Evolutionary conservation across 2,329 filamentous ascomycete species (phyloP), one percentile per base, ranked within the genome.

Genomic region (Colletotrichum cordylinicola): DNA sequence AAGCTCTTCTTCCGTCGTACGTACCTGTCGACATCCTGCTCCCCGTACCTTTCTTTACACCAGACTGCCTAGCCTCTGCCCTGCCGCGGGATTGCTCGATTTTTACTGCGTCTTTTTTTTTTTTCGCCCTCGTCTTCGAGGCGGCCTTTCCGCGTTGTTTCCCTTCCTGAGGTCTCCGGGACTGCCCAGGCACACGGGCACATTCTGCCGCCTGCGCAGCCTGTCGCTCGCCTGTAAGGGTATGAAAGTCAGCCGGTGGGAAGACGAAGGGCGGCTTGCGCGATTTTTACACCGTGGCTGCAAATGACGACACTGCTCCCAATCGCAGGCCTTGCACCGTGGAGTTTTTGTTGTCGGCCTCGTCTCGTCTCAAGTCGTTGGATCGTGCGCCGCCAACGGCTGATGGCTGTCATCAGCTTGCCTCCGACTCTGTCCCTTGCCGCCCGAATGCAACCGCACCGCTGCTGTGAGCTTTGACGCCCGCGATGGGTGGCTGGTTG

Each of bases 291-390:
- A 43, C 74, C 43, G 35, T 56, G 43, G 64, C 64, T 74, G 48
- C 74, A 48, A 72, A 76, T 73, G 64, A 69, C 74, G 74, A 74
- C 74, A 76, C 70, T 68, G 64, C 43, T 69, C 48, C 37, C 43
- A 18, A 56, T 56, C 29, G 21, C 18, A 56, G 21, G 29, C 58
- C 35, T 35, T 43, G 43, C 43, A 52, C 73, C 56, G 27, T 64
- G 31, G 13, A 27, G 31, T 56, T 37, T 65, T 66, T 37, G 67
- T 66, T 55, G 62, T 67, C 62, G 37, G 31, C 67, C 67, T 69
- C 21, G 55, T 35, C 68, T 72, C 55, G 56, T 31, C 64, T 75
- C 70, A 52, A 61, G 58, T 65, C 52, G 56, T 58, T 60, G 64
- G 70, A 58, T 58, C 70, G 56, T 75, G 62, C 69, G 29, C 21